Evolutionary conservation across 2,329 filamentous ascomycete species (phyloP).

Genomic region (Colletotrichum filicis): DNA sequence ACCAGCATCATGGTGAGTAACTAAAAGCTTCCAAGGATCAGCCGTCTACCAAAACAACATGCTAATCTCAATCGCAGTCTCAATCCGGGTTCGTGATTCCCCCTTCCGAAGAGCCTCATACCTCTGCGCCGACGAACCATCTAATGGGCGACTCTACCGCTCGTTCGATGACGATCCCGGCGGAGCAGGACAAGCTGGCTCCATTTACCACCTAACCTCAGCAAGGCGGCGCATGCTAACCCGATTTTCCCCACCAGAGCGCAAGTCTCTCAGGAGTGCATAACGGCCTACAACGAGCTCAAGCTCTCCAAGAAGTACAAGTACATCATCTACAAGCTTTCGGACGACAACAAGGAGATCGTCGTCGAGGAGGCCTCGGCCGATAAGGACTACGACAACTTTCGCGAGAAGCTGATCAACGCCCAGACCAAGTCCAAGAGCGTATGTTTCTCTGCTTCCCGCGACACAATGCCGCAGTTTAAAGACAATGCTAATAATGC

Average conservation of each 20-base stretch:
- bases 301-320: constrained; percentile 86
- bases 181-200: constrained; percentile 34
- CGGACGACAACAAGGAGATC: constrained; percentile 84
- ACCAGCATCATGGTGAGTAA: constrained; percentile 54
- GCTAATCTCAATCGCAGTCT: constrained; percentile 58
- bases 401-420: constrained; percentile 81
- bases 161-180: constrained; percentile 29
- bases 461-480: neutral
- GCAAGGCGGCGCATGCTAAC: constrained; percentile 28
- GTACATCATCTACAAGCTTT: constrained; percentile 90
- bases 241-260: constrained; percentile 63
- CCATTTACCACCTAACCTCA: constrained; percentile 13
- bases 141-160: constrained; percentile 25
- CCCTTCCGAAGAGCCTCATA: constrained; percentile 34
- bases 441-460: constrained; percentile 56
- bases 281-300: constrained; percentile 79
- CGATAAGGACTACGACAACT: constrained; percentile 75
- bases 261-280: constrained; percentile 77
- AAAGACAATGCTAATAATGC: constrained; percentile 14
- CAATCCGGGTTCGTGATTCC: constrained; percentile 72
- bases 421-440: constrained; percentile 78
- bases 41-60: constrained; percentile 7
- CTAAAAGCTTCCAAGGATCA: constrained; percentile 34
- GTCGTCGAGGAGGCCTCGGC: constrained; percentile 79
- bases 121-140: constrained; percentile 16